phyloP scores from a whole-genome alignment of 2,329 filamentous ascomycete species.

The Tolypocladium endophyticum region DNA sequence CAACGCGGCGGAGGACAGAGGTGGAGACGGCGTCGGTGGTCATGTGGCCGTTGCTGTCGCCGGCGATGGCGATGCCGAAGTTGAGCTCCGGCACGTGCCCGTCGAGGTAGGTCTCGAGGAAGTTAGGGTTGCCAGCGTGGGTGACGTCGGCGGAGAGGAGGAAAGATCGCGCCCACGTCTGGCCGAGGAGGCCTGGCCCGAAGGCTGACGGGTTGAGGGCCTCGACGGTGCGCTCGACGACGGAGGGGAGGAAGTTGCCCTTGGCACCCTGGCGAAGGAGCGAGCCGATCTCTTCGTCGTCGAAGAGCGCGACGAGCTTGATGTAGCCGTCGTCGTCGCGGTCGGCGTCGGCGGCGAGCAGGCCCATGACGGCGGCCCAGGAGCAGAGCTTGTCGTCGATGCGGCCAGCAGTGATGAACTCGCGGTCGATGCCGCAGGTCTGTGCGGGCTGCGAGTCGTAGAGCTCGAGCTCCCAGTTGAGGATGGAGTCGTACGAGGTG shows the following conservation, averaged over 20 bases:
- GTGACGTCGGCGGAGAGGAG: slow-evolving; percentile 87
- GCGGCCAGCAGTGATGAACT: slow-evolving; percentile 89
- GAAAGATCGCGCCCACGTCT: slow-evolving; percentile 87
- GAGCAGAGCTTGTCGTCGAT: slow-evolving; percentile 98
- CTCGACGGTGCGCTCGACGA: slow-evolving; percentile 75
- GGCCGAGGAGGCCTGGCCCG: slow-evolving; percentile 55
- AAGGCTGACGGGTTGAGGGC: slow-evolving; percentile 42
- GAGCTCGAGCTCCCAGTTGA: slow-evolving; percentile 96
- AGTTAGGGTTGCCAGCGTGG: slow-evolving; percentile 93
- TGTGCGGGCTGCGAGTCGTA: slow-evolving; percentile 83
- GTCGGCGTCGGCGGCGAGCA: slow-evolving; percentile 54
- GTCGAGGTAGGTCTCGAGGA: slow-evolving; percentile 70
- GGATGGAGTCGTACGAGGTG: slow-evolving; percentile 57
- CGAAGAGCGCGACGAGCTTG: slow-evolving; percentile 88
- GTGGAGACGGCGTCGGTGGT: slow-evolving; percentile 84
- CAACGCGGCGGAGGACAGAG: slow-evolving; percentile 67
- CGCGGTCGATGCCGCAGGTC: slow-evolving; percentile 74
- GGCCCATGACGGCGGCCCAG: slow-evolving; percentile 77
- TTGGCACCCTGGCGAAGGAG: slow-evolving; percentile 80
- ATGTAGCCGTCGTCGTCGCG: slow-evolving; percentile 55
- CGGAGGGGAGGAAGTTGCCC: slow-evolving; percentile 75
- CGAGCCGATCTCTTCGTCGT: slow-evolving; percentile 93
- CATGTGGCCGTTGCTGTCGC: slow-evolving; percentile 90
- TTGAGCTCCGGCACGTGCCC: slow-evolving; percentile 84
- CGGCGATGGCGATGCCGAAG: slow-evolving; percentile 68